Evolutionary conservation across 163 green algal species (phyloP), one percentile per base, ranked within the genome.

Genomic region (Chlamydomonas reinhardtii): DNA sequence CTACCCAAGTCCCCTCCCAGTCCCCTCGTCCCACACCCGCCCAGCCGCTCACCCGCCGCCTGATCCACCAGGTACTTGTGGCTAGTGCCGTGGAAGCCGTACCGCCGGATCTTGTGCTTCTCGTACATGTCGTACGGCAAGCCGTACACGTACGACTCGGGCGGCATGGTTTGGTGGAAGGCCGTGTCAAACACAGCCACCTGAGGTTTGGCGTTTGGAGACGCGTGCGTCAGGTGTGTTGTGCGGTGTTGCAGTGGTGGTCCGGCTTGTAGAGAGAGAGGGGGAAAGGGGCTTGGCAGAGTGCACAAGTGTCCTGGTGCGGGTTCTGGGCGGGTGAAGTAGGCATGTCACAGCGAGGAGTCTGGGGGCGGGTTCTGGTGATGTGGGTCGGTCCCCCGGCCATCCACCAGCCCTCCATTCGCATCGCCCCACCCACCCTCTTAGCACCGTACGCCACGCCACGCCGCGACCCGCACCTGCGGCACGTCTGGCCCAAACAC

Each of bases 161-260:
- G 72, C 0, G 95, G 89, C 94, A 99, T 96, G 59, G 94, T 98
- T 54, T 94, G 88, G 85, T 99, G 97, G 84, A 97, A 99, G 25
- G 96, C 95, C 0, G 97, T 99, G 92, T 99, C 97, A 89, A 99
- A 99, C 65, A 99, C 96, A 29, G 92, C 97, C 16, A 99, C 97
- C 93, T 99, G 96, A 14, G 73, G 14, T 11, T 39, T 31, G 20
- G 31, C 22, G 62, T n/a, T n/a, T n/a, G n/a, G n/a, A n/a, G n/a
- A n/a, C n/a, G 20, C 4, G 56, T 27, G 74, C 1, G 48, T 2
- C 27, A 52, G 20, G 69, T 56, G 69, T 56, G 31, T 14, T 4
- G 69, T 74, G 31, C 27, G 69, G 15, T 43, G 4, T 22, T 52
- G 69, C 8, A 12, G 16, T 35, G 4, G 29, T 74, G 56, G 20